These are phyloP conservation scores for Mucor piriformis DNA, from an alignment of 371 early-diverging fungal genomes.

Conservation along the genomic window DNA sequence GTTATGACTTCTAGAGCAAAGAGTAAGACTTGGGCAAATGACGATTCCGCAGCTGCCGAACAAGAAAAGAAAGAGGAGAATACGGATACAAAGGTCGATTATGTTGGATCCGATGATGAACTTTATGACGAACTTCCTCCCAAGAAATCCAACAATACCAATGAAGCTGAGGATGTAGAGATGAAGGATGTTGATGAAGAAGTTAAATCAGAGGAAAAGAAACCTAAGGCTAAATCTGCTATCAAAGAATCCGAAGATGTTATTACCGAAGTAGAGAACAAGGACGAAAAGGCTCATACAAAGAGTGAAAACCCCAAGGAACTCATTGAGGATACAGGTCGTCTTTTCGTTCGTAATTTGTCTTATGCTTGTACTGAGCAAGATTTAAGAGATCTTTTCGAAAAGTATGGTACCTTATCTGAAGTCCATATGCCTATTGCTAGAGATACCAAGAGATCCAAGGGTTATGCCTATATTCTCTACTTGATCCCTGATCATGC, in stretches of 20 bases:
- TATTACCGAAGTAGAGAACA: conserved; percentile 24
- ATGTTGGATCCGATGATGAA: conserved; percentile 70
- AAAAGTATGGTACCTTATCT: conserved; percentile 85
- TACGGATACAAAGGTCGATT: conserved; percentile 50
- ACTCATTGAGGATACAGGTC: conserved; percentile 90
- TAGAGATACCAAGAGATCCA: conserved; percentile 88
- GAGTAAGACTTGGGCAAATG: conserved; percentile 92
- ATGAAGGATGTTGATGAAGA: conserved; percentile 26
- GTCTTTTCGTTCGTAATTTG: conserved; percentile 92
- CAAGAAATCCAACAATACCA: conserved; percentile 28
- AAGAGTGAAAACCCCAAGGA: conserved; percentile 50
- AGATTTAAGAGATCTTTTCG: conserved; percentile 80
- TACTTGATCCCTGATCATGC: conserved; percentile 93
- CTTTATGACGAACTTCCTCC: conserved; percentile 70
- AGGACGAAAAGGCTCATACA: conserved; percentile 1
- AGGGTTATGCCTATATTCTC: conserved; percentile 91
- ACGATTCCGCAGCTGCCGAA: conserved; percentile 61
- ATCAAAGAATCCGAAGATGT: conserved; percentile 8
- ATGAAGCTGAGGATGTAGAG: conserved; percentile 35
- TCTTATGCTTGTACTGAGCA: conserved; percentile 88
- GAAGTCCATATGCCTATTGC: conserved; percentile 94
- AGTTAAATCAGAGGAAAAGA: conserved; percentile 13
- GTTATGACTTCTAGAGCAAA: conserved; percentile 82
- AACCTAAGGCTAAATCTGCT: conserved; percentile 1
- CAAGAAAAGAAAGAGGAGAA: conserved; percentile 37